These are phyloP conservation scores for Aspergillus asperescens DNA, from an alignment of 495 filamentous ascomycete genomes.

Conservation along the genomic window DNA sequence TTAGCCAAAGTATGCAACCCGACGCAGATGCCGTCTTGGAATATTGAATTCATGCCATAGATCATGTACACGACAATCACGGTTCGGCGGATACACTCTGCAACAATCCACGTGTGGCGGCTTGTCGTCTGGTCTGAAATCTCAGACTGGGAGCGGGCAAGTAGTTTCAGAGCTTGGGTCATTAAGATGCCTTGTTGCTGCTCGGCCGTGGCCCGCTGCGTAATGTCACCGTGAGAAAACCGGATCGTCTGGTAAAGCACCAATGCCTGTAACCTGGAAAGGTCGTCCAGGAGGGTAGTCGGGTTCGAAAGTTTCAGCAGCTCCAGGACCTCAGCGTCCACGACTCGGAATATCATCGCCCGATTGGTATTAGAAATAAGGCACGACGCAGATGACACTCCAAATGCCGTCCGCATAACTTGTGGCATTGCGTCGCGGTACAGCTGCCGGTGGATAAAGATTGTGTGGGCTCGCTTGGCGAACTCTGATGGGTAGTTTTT, in stretches of 20 bases:
- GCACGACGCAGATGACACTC: not conserved
- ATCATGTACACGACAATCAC: not conserved
- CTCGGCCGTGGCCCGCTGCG: not conserved
- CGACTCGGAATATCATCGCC: not conserved
- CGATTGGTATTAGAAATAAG: not conserved
- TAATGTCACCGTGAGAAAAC: not conserved
- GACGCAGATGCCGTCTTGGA: constrained; percentile 1
- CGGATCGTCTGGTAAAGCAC: constrained; percentile 7
- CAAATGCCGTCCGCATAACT: constrained; percentile 3
- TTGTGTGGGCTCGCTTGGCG: not conserved
- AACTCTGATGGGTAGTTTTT: constrained; percentile 1
- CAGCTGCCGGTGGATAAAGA: constrained; percentile 6
- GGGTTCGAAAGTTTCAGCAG: not conserved
- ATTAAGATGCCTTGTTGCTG: not conserved
- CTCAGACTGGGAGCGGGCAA: not conserved
- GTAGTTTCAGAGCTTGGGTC: not conserved
- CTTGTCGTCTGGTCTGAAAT: not conserved
- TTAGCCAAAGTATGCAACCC: constrained; percentile 4
- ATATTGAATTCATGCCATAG: constrained; percentile 3
- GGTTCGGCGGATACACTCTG: constrained; percentile 4
- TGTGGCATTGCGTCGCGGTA: constrained; percentile 5
- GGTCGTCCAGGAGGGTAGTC: not conserved
- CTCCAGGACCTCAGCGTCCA: constrained; percentile 4
- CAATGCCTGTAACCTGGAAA: not conserved
- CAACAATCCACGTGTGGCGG: not conserved